These are phyloP conservation scores for Erodium chrysanthum DNA, from an alignment of 441 rosid genomes.

Conservation along the genomic window DNA sequence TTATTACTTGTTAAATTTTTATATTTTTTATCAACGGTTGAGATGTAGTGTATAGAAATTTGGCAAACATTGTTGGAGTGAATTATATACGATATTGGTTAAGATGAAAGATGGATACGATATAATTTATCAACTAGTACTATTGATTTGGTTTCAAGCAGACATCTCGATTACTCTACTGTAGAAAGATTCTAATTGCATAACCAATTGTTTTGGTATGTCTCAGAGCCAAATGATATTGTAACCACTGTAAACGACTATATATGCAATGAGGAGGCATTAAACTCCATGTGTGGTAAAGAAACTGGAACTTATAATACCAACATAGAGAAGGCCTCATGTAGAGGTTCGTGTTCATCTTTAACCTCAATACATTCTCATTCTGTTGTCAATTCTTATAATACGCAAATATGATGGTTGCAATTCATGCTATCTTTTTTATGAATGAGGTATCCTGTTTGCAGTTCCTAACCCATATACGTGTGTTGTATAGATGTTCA, in stretches of 20 bases:
- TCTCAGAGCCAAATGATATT: neutral
- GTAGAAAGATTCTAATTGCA: neutral
- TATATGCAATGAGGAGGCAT: slow-evolving; percentile 8
- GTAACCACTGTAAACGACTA: neutral
- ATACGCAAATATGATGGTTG: neutral
- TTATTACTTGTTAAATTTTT: neutral
- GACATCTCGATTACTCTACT: neutral
- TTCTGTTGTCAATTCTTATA: slow-evolving; percentile 6
- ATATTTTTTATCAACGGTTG: neutral
- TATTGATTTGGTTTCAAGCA: no score
- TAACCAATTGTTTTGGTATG: neutral
- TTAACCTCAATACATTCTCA: neutral
- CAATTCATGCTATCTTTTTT: neutral
- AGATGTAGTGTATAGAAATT: neutral
- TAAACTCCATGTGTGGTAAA: slow-evolving; percentile 12
- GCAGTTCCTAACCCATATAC: slow-evolving; percentile 6
- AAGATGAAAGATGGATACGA: neutral
- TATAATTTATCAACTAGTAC: no score
- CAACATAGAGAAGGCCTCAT: slow-evolving; percentile 2
- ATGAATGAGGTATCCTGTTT: neutral
- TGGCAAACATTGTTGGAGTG: neutral
- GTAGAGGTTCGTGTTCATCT: slow-evolving; percentile 9
- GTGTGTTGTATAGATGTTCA: slow-evolving; percentile 7
- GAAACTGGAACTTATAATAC: slow-evolving; percentile 11
- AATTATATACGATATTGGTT: neutral